A percentile compares a stretch with the other conserved stretches of the same genome.
Conservation (phyloP, 371 early-diverging fungal genomes). For the Basidiobolus meristosporus region DNA sequence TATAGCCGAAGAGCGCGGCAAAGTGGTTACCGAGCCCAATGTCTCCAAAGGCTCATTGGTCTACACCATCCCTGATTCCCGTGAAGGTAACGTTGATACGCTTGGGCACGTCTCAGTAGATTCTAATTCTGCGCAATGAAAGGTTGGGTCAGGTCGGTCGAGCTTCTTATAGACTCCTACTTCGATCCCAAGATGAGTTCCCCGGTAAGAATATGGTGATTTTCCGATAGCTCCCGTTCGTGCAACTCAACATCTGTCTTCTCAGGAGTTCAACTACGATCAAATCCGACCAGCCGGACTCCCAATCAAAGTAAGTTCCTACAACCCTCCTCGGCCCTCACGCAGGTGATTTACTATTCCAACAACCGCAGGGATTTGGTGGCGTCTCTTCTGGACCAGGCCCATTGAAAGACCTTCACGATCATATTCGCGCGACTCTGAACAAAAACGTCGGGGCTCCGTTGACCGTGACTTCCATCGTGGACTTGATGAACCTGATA, state of each 20-base stretch:
- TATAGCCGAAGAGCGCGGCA: not conserved
- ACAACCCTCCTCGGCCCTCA: not conserved
- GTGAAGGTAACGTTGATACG: slow-evolving; percentile 7
- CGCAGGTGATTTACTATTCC: no score
- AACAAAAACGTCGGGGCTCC: slow-evolving; percentile 3
- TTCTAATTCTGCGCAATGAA: not conserved
- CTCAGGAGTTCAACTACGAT: slow-evolving; percentile 9
- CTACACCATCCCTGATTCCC: slow-evolving; percentile 11
- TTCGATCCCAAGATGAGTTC: slow-evolving; percentile 1
- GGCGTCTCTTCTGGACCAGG: slow-evolving; percentile 13
- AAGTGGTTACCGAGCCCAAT: not conserved
- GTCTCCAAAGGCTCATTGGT: not conserved
- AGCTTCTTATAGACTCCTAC: slow-evolving; percentile 13
- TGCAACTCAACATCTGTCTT: not conserved
- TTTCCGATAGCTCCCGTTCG: no score
- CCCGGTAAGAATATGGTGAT: no score
- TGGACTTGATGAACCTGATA: slow-evolving; percentile 17
- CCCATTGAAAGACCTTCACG: slow-evolving; percentile 10
- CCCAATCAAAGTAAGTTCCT: slow-evolving; percentile 8
- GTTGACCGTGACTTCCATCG: slow-evolving; percentile 10
- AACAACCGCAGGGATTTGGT: slow-evolving; percentile 10
- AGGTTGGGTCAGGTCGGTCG: slow-evolving; percentile 14
- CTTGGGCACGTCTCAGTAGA: no score
- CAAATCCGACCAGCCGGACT: slow-evolving; percentile 7
- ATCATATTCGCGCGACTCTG: slow-evolving; percentile 5